These are phyloP conservation scores for Carpinus fangiana DNA, from an alignment of 306 rosid species.

Conservation along the genomic window DNA sequence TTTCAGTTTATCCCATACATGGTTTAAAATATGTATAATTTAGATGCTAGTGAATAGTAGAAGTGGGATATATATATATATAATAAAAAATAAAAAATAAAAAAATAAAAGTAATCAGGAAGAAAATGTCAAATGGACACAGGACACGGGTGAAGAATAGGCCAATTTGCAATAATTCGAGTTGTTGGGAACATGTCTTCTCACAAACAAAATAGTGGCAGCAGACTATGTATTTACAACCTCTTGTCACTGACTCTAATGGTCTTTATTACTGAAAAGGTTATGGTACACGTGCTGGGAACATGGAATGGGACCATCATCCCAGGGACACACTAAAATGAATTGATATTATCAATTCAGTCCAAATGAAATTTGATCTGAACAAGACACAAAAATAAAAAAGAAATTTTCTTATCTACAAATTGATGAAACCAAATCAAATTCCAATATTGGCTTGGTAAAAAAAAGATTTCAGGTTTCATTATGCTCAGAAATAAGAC, in stretches of 20 bases:
- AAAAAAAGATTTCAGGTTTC: slow-evolving; percentile 13
- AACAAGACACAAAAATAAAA: neutral
- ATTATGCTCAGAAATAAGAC: neutral
- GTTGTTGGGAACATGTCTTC: no score
- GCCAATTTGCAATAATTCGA: no score
- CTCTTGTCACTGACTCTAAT: neutral
- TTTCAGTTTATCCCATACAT: no score
- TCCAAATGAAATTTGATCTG: neutral
- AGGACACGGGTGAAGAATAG: no score
- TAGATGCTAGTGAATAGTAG: neutral
- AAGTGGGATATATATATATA: neutral
- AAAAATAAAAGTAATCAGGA: neutral
- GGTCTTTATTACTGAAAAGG: neutral
- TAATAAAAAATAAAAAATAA: no score
- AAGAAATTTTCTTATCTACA: slow-evolving; percentile 24
- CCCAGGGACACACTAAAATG: neutral
- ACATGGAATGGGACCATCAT: neutral
- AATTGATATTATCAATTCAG: neutral
- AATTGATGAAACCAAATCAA: slow-evolving; percentile 15
- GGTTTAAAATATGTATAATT: neutral
- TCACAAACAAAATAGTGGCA: no score
- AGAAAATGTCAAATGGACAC: neutral
- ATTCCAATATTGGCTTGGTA: slow-evolving; percentile 20
- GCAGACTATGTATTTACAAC: neutral
- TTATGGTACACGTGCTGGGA: neutral